Evolutionary conservation across 2,329 filamentous ascomycete species (phyloP), one percentile per base, ranked within the genome.

Genomic region (Metarhizium robertsii): DNA sequence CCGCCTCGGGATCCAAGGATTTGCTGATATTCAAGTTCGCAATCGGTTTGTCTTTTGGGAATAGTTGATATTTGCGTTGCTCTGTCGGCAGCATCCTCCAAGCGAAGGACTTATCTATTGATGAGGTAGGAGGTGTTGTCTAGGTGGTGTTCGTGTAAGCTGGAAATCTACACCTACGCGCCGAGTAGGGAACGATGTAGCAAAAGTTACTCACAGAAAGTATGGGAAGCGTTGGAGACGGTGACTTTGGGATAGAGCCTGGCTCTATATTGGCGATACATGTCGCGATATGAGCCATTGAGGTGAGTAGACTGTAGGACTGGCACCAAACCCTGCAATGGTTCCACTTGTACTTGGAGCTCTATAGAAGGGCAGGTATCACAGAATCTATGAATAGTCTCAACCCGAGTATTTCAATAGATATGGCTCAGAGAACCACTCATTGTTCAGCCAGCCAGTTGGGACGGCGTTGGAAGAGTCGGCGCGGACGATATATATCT

Each of bases 271-370:
- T 74, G 61, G 78, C 71, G 71, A 85, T 75, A 67, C 81, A 83
- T 63, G 73, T 78, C 67, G 78, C 79, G 69, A 85, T 84, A 68
- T 85, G 82, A 70, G 80, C 79, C 81, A 85, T 85, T 69, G 67
- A 34, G 47, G 36, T 32, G 43, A 14, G 6, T 25, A 29, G n/a
- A 25, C 25, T 25, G 3, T 25, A 25, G 25, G 30, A 29, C 42
- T 20, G 20, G 25, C 45, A 29, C 25, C 14, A 2, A n/a, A 30
- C 8, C 30, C 6, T 16, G 20, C 46, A 20, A 30, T 53, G 25
- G 25, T 40, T 30, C 32, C 6, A 36, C 14, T 38, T 10, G 7
- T 13, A 38, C 14, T 38, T 18, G 16, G 16, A 34, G 48, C 11
- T 20, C 5, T 18, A 25, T 32, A 50, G 45, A 29, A 10, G 18